Evolutionary conservation across 83 land plant genomes (phyloP), one percentile per base, ranked within the genome.

Genomic region (Thuja plicata): DNA sequence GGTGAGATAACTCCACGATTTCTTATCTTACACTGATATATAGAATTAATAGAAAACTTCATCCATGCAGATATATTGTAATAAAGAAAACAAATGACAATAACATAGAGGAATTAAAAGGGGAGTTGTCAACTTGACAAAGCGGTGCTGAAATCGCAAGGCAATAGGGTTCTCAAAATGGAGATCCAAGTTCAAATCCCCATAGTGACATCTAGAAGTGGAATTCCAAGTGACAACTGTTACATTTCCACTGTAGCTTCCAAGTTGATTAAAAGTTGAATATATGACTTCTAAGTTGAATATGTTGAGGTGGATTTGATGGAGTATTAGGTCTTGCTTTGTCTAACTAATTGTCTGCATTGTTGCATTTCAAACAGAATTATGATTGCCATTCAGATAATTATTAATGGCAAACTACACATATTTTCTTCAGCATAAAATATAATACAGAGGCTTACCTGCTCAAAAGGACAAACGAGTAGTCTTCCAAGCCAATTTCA

Each of bases 401-500:
- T 46, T 83, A 12, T 9, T 17, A 46, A 83, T 40, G 43, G 43
- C 54, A 83, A n/a, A 17, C 34, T 46, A 46, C 30, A 83, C 1
- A n/a, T 83, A 48, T 83, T 83, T 12, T n/a, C 55, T 83, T 83
- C 30, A 27, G 55, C n/a, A 35, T 27, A 83, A 66, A 71, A 21
- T 55, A 79, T n/a, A 19, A 82, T 71, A 35, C 35, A n/a, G 24
- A 40, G 80, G 27, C 77, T 46, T 88, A 97, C 99, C 99, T 97
- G 96, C 99, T 98, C 60, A 98, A 83, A n/a, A 97, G 91, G 87
- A 98, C 99, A 89, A 98, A 98, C 0, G 94, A 93, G 87, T 98
- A 98, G 85, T 97, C 99, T 87, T 98, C 99, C 43, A 98, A 93
- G 86, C 99, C 99, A 89, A 97, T 97, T 92, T 98, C 99, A 90